Percentiles rank a stretch among this genome's conserved stretches.
phyloP scores from a whole-genome alignment of 306 rosid species.

The Cucurbita ficifolia region DNA sequence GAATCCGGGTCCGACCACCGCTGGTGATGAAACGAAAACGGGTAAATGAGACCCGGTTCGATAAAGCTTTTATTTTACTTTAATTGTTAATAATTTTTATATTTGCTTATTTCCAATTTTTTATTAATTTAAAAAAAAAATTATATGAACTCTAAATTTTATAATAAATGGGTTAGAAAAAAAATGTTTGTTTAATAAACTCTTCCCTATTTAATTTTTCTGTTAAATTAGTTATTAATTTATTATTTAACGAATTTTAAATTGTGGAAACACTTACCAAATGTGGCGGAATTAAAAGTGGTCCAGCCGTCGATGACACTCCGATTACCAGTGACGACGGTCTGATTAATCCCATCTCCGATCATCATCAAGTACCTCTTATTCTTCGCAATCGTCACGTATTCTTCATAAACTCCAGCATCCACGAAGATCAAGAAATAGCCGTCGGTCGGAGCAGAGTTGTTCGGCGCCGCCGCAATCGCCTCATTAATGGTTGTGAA shows the following conservation, averaged over 20 bases:
- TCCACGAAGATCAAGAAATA: constrained; percentile 72
- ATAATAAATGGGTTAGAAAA: too few species aligned
- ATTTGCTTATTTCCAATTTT: too few species aligned
- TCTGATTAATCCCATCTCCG: constrained; percentile 77
- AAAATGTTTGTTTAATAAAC: too few species aligned
- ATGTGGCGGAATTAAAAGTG: constrained; percentile 78
- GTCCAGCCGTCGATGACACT: constrained; percentile 80
- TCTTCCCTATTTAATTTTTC: too few species aligned
- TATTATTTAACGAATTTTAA: too few species aligned
- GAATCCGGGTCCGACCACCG: constrained; percentile 46
- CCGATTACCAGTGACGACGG: constrained; percentile 59
- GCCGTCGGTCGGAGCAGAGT: constrained; percentile 28
- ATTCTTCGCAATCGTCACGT: constrained; percentile 46
- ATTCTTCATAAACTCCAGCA: constrained; percentile 71
- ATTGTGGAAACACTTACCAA: constrained; percentile 30
- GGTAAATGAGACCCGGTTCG: neutral
- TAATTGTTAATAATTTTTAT: too few species aligned
- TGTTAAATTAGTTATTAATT: too few species aligned
- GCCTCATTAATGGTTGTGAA: constrained; percentile 72
- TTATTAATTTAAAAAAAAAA: too few species aligned
- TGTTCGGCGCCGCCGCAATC: constrained; percentile 65
- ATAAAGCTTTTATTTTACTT: too few species aligned
- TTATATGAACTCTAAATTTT: too few species aligned
- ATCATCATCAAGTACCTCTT: constrained; percentile 61
- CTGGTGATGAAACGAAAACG: constrained; percentile 21